Evolutionary conservation across 1,284 basidiomycete genomes (phyloP).

Genomic region (Pisolithus thermaeus): DNA sequence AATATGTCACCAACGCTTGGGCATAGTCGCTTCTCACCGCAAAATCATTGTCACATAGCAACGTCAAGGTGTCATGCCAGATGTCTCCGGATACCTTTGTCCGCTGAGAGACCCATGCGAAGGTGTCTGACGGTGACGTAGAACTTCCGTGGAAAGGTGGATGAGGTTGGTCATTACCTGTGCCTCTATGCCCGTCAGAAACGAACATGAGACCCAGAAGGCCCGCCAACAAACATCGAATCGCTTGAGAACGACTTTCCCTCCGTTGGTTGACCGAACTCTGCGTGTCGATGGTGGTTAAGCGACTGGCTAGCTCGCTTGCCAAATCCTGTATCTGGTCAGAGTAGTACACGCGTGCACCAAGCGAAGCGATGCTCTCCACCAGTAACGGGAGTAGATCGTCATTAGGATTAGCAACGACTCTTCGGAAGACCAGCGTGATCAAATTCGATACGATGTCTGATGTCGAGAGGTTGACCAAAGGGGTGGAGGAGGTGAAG

Average conservation of each 20-base stretch:
- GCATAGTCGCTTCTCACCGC: constrained; percentile 74
- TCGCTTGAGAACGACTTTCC: constrained; percentile 57
- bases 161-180: constrained; percentile 18
- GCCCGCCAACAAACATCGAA: constrained; percentile 70
- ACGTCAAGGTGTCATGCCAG: constrained; percentile 84
- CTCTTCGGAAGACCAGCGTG: constrained; percentile 67
- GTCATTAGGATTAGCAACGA: constrained; percentile 63
- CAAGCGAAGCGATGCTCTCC: constrained; percentile 78
- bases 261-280: constrained; percentile 45
- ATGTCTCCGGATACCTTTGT: constrained; percentile 75
- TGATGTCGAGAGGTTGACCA: constrained; percentile 89
- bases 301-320: constrained; percentile 75
- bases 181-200: constrained; percentile 46
- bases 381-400: constrained; percentile 67
- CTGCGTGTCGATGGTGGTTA: constrained; percentile 67
- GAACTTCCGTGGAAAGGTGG: constrained; percentile 14
- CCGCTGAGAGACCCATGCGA: constrained; percentile 43
- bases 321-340: constrained; percentile 95
- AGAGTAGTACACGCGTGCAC: constrained; percentile 90
- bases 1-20: constrained; percentile 65
- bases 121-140: constrained; percentile 17
- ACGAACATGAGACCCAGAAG: constrained; percentile 67
- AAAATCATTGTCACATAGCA: constrained; percentile 74
- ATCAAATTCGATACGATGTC: constrained; percentile 81
- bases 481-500: constrained; percentile 75